phyloP scores from a whole-genome alignment of 225 moss, liverwort and hornwort genomes.

The Thuidium tamariscinum region DNA sequence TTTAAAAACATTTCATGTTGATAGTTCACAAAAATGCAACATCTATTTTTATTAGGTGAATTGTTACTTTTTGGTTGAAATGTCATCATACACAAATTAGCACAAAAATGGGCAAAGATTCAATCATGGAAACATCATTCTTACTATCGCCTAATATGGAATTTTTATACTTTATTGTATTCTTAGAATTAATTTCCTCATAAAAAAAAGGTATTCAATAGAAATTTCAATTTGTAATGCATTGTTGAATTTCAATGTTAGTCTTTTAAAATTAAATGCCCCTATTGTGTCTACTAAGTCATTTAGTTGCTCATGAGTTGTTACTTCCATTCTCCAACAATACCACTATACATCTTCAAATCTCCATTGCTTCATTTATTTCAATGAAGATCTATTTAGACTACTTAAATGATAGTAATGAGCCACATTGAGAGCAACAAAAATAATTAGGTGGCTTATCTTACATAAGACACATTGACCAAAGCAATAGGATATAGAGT shows the following conservation, averaged over 20 bases:
- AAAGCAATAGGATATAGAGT: rapidly evolving
- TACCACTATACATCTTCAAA: background rate
- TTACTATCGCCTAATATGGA: no score
- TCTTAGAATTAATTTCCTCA: background rate
- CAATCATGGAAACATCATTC: no score
- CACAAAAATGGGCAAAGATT: no score
- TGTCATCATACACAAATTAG: no score
- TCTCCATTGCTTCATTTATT: background rate
- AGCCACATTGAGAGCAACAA: background rate
- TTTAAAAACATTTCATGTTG: no score
- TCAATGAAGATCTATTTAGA: background rate
- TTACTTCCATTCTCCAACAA: background rate
- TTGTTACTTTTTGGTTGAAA: no score
- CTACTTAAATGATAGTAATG: background rate
- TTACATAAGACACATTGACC: background rate
- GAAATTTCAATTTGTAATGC: background rate
- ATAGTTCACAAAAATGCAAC: no score
- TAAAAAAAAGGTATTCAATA: background rate
- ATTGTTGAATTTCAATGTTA: background rate
- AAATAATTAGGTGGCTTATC: background rate
- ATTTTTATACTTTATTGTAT: background rate
- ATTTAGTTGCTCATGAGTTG: no score
- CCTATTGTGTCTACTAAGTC: background rate
- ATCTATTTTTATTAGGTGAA: no score
- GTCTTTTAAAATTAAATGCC: background rate